These are phyloP conservation scores for Herpotrichia juniperi DNA, from an alignment of 2,329 filamentous ascomycete species.

Conservation along the genomic window DNA sequence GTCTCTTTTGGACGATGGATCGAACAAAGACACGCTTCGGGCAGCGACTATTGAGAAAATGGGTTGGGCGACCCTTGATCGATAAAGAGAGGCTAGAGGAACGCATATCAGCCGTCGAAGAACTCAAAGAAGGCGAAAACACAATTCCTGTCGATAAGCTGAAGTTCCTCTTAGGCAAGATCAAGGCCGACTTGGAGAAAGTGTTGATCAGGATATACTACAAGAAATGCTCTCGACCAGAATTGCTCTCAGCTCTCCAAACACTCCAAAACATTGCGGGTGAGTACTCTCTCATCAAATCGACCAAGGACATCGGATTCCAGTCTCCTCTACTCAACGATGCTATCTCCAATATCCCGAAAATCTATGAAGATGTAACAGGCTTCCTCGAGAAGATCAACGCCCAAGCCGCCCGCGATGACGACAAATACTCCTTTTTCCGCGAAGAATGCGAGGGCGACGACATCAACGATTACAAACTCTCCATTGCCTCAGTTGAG, in stretches of 20 bases:
- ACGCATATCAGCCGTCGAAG: constrained; percentile 82
- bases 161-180: constrained; percentile 71
- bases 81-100: constrained; percentile 76
- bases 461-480: constrained; percentile 84
- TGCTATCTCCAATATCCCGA: constrained; percentile 76
- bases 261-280: constrained; percentile 80
- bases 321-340: constrained; percentile 70
- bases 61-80: constrained; percentile 90
- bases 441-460: constrained; percentile 86
- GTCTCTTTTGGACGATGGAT: constrained; percentile 93
- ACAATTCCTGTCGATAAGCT: constrained; percentile 74
- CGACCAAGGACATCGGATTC: constrained; percentile 73
- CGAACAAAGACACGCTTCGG: constrained; percentile 91
- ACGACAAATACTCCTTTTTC: constrained; percentile 96
- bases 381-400: constrained; percentile 86
- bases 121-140: constrained; percentile 74
- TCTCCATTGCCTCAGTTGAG: constrained; percentile 93
- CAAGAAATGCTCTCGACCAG: constrained; percentile 88
- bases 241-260: constrained; percentile 84
- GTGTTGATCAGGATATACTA: constrained; percentile 96
- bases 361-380: constrained; percentile 74
- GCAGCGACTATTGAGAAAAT: constrained; percentile 85
- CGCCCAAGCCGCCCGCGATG: constrained; percentile 76
- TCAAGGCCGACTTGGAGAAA: constrained; percentile 85
- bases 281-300: constrained; percentile 73